phyloP scores from a whole-genome alignment of 352 stramenopile genomes.

The Paralagenidium karlingii region DNA sequence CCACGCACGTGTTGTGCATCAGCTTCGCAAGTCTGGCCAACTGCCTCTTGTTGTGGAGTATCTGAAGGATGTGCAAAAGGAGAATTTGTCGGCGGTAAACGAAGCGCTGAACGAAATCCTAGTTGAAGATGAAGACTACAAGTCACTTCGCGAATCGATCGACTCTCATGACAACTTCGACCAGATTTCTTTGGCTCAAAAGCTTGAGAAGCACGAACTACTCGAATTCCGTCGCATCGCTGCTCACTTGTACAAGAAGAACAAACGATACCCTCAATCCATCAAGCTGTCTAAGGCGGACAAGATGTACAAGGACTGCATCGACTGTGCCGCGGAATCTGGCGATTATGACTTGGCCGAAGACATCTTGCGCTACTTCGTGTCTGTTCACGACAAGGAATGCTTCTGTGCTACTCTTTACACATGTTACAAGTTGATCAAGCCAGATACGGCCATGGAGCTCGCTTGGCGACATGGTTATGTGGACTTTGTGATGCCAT shows the following conservation, averaged over 20 bases:
- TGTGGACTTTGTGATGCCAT: slow-evolving; percentile 98
- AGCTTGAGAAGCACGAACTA: slow-evolving; percentile 98
- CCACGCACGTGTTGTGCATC: slow-evolving; percentile 97
- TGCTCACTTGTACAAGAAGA: slow-evolving; percentile 98
- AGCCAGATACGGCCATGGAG: slow-evolving; percentile 98
- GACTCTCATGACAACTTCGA: slow-evolving; percentile 99
- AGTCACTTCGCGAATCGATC: slow-evolving; percentile 93
- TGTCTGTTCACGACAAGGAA: slow-evolving; percentile 98
- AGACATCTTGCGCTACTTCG: slow-evolving; percentile 98
- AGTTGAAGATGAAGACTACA: slow-evolving; percentile 97
- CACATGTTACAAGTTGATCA: slow-evolving; percentile 98
- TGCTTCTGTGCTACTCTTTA: slow-evolving; percentile 98
- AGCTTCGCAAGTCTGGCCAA: slow-evolving; percentile 95
- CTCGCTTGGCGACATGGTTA: slow-evolving; percentile 98
- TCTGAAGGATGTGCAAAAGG: slow-evolving; percentile 97
- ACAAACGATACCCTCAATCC: slow-evolving; percentile 97
- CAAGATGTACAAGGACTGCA: slow-evolving; percentile 99
- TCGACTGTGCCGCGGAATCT: slow-evolving; percentile 97
- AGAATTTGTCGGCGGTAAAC: slow-evolving; percentile 98
- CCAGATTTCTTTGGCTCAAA: slow-evolving; percentile 96
- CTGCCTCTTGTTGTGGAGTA: slow-evolving; percentile 96
- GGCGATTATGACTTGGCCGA: slow-evolving; percentile 93
- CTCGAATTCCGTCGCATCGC: slow-evolving; percentile 99
- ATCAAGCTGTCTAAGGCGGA: slow-evolving; percentile 99
- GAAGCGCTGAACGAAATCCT: slow-evolving; percentile 97